Conservation (phyloP, 139 green algal species). For the Coelastrella sp. region DNA sequence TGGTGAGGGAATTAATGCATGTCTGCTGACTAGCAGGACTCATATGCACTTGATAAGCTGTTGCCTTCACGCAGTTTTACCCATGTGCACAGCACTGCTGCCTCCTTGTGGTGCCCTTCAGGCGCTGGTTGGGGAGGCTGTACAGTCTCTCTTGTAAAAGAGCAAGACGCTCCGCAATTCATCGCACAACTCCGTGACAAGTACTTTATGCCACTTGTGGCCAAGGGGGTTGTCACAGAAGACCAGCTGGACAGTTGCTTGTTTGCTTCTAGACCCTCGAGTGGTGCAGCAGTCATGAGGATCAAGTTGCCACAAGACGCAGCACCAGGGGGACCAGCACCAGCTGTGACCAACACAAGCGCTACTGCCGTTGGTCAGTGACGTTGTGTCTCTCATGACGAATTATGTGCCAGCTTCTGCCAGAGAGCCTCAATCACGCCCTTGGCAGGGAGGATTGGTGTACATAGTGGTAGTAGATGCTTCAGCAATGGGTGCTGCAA, state of each 20-base stretch:
- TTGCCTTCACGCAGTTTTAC: not conserved
- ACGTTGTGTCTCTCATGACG: too few relatives aligned
- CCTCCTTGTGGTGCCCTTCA: constrained; percentile 1
- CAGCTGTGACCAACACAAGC: not conserved
- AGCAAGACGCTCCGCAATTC: constrained; percentile 71
- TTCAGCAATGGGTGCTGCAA: too few relatives aligned
- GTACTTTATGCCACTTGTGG: constrained; percentile 56
- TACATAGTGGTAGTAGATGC: too few relatives aligned
- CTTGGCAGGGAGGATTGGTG: too few relatives aligned
- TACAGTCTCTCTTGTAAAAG: constrained; percentile 84
- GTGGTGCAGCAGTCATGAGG: constrained; percentile 51
- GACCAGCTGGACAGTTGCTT: constrained; percentile 51
- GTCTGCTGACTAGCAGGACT: not conserved
- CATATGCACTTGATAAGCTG: not conserved
- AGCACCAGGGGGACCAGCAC: not conserved
- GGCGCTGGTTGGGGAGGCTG: constrained; percentile 96
- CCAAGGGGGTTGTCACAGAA: constrained; percentile 37
- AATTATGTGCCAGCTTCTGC: too few relatives aligned
- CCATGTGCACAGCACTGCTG: not conserved
- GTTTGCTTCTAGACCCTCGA: constrained; percentile 60
- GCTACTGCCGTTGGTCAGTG: too few relatives aligned
- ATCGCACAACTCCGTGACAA: constrained; percentile 59
- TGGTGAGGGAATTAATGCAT: not conserved
- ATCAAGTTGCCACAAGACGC: constrained; percentile 40
- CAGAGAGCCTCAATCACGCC: too few relatives aligned